Base-by-base conservation (phyloP, 768 basidiomycete genomes). In the Lactifluus volemus region DNA sequence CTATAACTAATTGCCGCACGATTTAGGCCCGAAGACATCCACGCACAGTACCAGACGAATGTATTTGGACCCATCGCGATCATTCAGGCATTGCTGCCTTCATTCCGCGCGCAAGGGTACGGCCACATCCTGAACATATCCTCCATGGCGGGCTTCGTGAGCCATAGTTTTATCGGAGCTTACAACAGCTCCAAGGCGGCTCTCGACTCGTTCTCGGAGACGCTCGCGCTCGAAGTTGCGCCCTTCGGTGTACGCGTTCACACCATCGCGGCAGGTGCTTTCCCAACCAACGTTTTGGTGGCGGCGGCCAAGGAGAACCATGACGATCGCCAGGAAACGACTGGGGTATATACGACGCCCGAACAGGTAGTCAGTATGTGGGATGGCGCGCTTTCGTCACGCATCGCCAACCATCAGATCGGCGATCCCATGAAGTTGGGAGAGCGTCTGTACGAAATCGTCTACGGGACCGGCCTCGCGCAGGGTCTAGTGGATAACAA, bases 231-330 rank as follows among this genome's bases (percentile, higher is more conserved):
- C 15, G 72, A 73, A 60, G 54, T 72, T 34, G 67, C 63, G 21
- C 67, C 67, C n/a, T 70, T 68, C 50, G 65, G 64, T 49, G 67
- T 72, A 47, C 67, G 67, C 14, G 69, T 66, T 19, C 49, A 67
- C 29, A 58, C 65, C 45, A 59, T 73, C 49, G 58, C 62, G 53
- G 70, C 70, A 2, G 72, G 72, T 3, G 68, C 64, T 58, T 72
- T 73, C 58, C 69, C 65, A n/a, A 71, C 70, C 15, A 65, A 67
- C 57, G 63, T 69, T 63, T 44, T 69, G 50, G 29, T 47, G n/a
- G 25, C 25, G 1, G 41, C 65, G 19, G 59, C 58, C 5, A 25
- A 12, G 10, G 19, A 39, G 49, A 59, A 41, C 56, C 39, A 42
- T 15, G 36, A 39, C 17, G 17, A 54, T 14, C 25, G 49, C 12